These are phyloP conservation scores for Mycena galericulata DNA, from an alignment of 768 basidiomycete species.

Conservation along the genomic window DNA sequence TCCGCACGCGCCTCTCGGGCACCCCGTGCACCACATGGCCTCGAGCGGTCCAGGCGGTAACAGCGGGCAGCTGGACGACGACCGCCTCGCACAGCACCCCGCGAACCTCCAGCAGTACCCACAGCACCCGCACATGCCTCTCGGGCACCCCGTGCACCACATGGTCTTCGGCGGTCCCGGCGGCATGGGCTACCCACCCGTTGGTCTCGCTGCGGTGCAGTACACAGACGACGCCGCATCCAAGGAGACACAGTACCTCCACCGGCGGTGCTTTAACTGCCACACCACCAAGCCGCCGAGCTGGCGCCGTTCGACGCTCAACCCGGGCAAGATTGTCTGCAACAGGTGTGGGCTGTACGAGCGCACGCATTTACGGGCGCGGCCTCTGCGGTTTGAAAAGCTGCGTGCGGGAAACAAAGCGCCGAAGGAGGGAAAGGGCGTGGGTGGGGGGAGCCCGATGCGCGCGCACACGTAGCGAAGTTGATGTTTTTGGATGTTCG, in stretches of 20 bases:
- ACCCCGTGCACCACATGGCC: no score
- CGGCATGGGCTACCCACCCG: slow-evolving; percentile 49
- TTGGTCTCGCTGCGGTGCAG: slow-evolving; percentile 78
- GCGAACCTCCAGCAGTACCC: slow-evolving; percentile 33
- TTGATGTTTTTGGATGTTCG: no score
- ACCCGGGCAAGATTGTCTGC: slow-evolving; percentile 93
- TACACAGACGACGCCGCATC: slow-evolving; percentile 92
- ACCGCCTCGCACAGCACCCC: slow-evolving; percentile 43
- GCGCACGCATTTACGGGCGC: slow-evolving; percentile 85
- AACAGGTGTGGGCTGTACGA: slow-evolving; percentile 95
- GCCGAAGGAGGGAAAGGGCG: slow-evolving; percentile 62
- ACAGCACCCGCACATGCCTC: slow-evolving; percentile 36
- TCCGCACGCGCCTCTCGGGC: no score
- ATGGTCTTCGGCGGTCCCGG: no score
- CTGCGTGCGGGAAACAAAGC: slow-evolving; percentile 87
- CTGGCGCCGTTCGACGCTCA: slow-evolving; percentile 89
- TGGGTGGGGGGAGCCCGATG: slow-evolving; percentile 52
- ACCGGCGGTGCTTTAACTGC: slow-evolving; percentile 90
- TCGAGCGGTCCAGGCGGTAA: no score
- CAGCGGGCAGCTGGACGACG: slow-evolving; percentile 41
- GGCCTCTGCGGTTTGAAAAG: slow-evolving; percentile 89
- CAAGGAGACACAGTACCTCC: slow-evolving; percentile 92
- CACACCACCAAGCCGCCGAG: slow-evolving; percentile 91
- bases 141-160: background rate
- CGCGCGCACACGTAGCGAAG: slow-evolving; percentile 20